phyloP scores from a whole-genome alignment of 192 early-diverging fungal species.

The Chytriomyces sp. region DNA sequence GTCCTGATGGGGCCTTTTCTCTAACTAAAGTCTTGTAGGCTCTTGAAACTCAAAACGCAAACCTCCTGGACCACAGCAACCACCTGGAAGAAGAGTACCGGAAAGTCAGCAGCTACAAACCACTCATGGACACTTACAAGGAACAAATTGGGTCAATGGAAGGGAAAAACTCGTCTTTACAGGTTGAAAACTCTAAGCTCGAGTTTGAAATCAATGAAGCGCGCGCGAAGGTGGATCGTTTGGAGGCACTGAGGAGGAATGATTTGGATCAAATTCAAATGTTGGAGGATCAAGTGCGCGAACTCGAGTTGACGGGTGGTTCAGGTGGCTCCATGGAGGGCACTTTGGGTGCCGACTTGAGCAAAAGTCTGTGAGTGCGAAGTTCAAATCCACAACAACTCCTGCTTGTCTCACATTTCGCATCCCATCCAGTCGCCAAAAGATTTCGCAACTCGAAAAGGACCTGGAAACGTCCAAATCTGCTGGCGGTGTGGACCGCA shows the following conservation, averaged over 20 bases:
- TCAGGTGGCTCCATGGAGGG: background rate
- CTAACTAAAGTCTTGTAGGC: conserved; percentile 44
- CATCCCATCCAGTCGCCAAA: conserved; percentile 40
- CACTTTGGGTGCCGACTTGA: conserved; percentile 15
- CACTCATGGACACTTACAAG: conserved; percentile 86
- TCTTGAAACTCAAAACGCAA: conserved; percentile 76
- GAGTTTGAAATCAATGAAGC: conserved; percentile 71
- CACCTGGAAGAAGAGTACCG: conserved; percentile 87
- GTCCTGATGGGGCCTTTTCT: background rate
- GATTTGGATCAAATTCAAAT: conserved; percentile 76
- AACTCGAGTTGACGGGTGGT: conserved; percentile 72
- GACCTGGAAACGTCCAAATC: conserved; percentile 50
- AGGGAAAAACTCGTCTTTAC: conserved; percentile 63
- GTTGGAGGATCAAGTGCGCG: conserved; percentile 79
- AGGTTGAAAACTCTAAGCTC: conserved; percentile 70
- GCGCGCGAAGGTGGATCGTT: conserved; percentile 60
- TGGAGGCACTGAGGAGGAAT: conserved; percentile 63
- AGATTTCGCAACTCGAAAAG: conserved; percentile 64
- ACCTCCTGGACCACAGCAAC: conserved; percentile 69
- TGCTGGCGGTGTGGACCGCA: conserved; percentile 31
- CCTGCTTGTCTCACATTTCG: too few species aligned
- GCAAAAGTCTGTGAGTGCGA: conserved; percentile 19
- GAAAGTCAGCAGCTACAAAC: conserved; percentile 75
- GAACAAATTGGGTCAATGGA: conserved; percentile 80
- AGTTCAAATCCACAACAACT: background rate